These are phyloP conservation scores for Trametes elegans DNA, from an alignment of 768 basidiomycete species.

Conservation along the genomic window DNA sequence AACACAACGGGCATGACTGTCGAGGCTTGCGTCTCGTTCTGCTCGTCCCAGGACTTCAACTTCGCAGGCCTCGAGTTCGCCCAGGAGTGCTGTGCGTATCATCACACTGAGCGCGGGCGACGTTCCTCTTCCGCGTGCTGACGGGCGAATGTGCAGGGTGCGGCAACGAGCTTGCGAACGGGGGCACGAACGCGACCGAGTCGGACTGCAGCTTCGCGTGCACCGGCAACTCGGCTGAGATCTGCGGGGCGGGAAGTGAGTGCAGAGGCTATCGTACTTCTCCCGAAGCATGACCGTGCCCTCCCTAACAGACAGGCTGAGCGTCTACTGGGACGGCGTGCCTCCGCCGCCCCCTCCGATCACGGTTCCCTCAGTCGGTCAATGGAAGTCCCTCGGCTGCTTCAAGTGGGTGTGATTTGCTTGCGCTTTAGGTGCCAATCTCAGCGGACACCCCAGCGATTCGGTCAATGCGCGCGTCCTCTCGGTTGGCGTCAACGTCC, in stretches of 20 bases:
- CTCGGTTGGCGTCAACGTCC: slow-evolving; percentile 32
- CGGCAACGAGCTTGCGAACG: slow-evolving; percentile 50
- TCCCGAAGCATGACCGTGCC: background rate
- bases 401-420: slow-evolving; percentile 47
- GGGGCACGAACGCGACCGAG: slow-evolving; percentile 41
- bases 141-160: slow-evolving; percentile 48
- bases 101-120: slow-evolving; percentile 1
- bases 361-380: slow-evolving; percentile 52
- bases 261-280: background rate
- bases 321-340: slow-evolving; percentile 62
- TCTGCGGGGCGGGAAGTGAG: slow-evolving; percentile 54
- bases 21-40: slow-evolving; percentile 47
- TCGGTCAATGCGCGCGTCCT: slow-evolving; percentile 34
- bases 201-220: slow-evolving; percentile 64
- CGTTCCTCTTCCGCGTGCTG: background rate
- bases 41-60: slow-evolving; percentile 45
- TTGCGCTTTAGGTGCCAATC: background rate
- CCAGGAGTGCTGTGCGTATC: slow-evolving; percentile 56
- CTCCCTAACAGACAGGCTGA: slow-evolving; percentile 41
- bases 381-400: slow-evolving; percentile 74
- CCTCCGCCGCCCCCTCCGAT: slow-evolving; percentile 54
- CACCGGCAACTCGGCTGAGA: slow-evolving; percentile 53
- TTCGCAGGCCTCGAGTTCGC: slow-evolving; percentile 73
- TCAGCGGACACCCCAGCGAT: slow-evolving; percentile 30
- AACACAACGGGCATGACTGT: slow-evolving; percentile 60